Conservation (phyloP, 805 yeast species). For the Candida bentonensis region DNA sequence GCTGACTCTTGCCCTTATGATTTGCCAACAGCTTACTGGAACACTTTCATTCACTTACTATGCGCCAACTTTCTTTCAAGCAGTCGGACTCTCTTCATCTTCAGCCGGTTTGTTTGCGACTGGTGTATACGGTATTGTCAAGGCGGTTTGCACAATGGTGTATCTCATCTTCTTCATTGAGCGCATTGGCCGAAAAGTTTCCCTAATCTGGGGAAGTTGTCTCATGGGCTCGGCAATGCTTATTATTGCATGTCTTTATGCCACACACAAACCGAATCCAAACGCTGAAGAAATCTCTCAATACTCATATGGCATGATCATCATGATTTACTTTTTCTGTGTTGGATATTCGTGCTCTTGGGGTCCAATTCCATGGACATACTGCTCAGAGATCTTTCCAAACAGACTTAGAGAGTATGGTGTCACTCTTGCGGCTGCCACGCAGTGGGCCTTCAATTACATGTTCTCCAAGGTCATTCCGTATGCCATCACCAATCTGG, state of each 20-base stretch:
- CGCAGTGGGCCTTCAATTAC: constrained; percentile 36
- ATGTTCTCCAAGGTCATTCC: constrained; percentile 27
- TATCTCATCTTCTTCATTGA: constrained; percentile 6
- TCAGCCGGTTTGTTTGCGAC: constrained; percentile 10
- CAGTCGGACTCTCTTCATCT: constrained; percentile 5
- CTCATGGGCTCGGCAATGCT: constrained; percentile 9
- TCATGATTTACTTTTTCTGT: constrained; percentile 51
- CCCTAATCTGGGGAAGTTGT: constrained; percentile 8
- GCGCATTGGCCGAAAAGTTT: constrained; percentile 9
- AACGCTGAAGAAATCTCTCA: constrained; percentile 3
- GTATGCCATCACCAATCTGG: constrained; percentile 7
- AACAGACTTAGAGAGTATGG: constrained; percentile 68
- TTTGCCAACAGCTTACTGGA: background rate
- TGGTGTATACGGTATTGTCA: constrained; percentile 12
- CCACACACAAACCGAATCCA: constrained; percentile 5
- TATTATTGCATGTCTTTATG: constrained; percentile 7
- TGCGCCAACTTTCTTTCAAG: constrained; percentile 4
- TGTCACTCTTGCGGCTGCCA: constrained; percentile 64
- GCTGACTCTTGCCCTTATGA: background rate
- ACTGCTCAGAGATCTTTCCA: constrained; percentile 49
- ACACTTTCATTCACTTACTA: background rate
- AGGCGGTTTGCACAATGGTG: constrained; percentile 6
- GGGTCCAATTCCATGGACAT: constrained; percentile 73
- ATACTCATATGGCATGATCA: constrained; percentile 27
- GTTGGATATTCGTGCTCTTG: constrained; percentile 66